Evolutionary conservation across 345 rosid genomes (phyloP), one percentile per base, ranked within the genome.

Genomic region (Eucalyptus tenuipes): DNA sequence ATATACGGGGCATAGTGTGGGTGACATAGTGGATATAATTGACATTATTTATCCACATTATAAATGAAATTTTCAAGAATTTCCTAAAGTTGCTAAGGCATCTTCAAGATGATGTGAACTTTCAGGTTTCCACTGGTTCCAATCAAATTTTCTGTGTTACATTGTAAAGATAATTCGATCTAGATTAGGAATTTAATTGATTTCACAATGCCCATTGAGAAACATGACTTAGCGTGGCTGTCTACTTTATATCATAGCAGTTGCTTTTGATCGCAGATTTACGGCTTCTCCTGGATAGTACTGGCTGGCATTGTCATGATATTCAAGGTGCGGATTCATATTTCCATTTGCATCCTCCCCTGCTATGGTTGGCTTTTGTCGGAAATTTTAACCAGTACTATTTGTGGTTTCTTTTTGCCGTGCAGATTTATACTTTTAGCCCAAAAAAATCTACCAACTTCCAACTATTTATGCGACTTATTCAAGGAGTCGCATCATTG

Each of bases 271-370:
- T 66, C 85, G 55, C 91, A 98, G 99, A 44, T 98, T 57, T 98
- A 96, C 59, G 99, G 99, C 89, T 96, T 94, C 93, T 98, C 99
- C 71, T 98, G 99, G 99, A 88, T 93, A 37, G 94, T 95, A 88
- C 92, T 98, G 94, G 95, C 91, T 89, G 94, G 82, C 87, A 84
- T 96, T 86, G 96, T 93, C 88, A 87, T 97, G 92, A 89, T 97
- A 86, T 98, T 94, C 91, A 95, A 97, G 99, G 99, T 97, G 31
- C 82, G 94, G 40, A 44, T 84, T 45, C 49, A 75, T 37, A 42
- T 84, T 55, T 42, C 12, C 7, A 37, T 44, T 86, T 68, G 49
- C 59, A 85, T 47, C 61, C 48, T 86, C 40, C 87, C 17, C 64
- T 64, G 49, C 53, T 82, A 22, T 52, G 47, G 49, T 44, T 88